Evolutionary conservation across 2,329 filamentous ascomycete species (phyloP).

Genomic region (Monilinia vaccinii-corymbosi): DNA sequence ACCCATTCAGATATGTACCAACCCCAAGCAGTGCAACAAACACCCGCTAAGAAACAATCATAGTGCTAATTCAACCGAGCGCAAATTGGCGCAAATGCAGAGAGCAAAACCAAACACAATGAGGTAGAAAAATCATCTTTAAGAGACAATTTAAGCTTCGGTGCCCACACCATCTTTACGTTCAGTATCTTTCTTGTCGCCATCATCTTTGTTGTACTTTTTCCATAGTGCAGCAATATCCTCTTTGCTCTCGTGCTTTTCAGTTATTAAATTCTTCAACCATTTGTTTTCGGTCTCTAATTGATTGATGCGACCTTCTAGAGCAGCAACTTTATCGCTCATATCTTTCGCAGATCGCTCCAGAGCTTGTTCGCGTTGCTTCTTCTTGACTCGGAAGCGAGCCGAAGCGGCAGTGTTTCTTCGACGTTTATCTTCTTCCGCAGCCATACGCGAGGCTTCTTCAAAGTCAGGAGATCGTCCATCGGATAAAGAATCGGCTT

Average conservation of each 20-base stretch:
- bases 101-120: neutral
- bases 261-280: conserved; percentile 70
- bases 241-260: conserved; percentile 56
- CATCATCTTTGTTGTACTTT: conserved; percentile 31
- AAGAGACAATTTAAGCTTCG: conserved; percentile 14
- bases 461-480: conserved; percentile 42
- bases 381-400: conserved; percentile 91
- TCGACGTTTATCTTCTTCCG: conserved; percentile 83
- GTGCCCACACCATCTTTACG: conserved; percentile 29
- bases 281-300: conserved; percentile 79
- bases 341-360: conserved; percentile 77
- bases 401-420: conserved; percentile 84
- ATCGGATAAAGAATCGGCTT: conserved; percentile 29
- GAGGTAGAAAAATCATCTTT: neutral
- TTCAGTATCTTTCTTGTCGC: conserved; percentile 25
- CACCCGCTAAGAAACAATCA: neutral
- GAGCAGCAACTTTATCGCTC: conserved; percentile 63
- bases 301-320: conserved; percentile 66
- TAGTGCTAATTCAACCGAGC: conserved; percentile 8
- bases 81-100: conserved; percentile 14
- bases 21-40: neutral
- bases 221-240: conserved; percentile 34
- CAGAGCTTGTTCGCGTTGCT: conserved; percentile 81
- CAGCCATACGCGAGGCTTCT: conserved; percentile 61
- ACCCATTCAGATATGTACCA: neutral